Conservation (phyloP, 495 filamentous ascomycete species). For the Choiromyces venosus region DNA sequence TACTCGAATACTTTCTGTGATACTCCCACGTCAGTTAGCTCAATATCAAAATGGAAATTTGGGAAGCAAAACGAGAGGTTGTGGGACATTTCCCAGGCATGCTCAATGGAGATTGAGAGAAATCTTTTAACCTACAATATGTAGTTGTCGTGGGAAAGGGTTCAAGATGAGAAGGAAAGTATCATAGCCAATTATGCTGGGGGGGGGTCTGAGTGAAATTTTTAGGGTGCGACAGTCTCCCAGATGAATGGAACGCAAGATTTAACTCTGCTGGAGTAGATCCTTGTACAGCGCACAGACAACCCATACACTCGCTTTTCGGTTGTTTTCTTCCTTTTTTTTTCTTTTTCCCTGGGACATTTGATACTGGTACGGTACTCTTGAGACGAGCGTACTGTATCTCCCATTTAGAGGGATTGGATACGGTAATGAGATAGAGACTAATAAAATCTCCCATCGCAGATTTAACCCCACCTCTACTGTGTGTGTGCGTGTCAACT, state of each 20-base stretch:
- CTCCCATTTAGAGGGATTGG: background rate
- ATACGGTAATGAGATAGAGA: background rate
- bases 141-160: background rate
- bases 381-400: background rate
- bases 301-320: background rate
- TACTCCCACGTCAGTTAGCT: background rate
- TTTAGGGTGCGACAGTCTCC: background rate
- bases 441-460: background rate
- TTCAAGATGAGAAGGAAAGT: background rate
- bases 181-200: background rate
- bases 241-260: background rate
- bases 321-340: background rate
- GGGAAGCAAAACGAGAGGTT: background rate
- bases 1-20: background rate
- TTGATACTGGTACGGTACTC: too few relatives aligned
- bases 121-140: background rate
- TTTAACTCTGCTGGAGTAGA: background rate
- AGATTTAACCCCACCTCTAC: background rate
- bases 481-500: background rate
- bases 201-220: background rate
- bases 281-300: slow-evolving; percentile 3
- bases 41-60: background rate
- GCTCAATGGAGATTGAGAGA: background rate
- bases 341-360: background rate
- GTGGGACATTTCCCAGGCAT: background rate